Conservation (phyloP, 1,139 yeast species). For the Geotrichum histeridarum region DNA sequence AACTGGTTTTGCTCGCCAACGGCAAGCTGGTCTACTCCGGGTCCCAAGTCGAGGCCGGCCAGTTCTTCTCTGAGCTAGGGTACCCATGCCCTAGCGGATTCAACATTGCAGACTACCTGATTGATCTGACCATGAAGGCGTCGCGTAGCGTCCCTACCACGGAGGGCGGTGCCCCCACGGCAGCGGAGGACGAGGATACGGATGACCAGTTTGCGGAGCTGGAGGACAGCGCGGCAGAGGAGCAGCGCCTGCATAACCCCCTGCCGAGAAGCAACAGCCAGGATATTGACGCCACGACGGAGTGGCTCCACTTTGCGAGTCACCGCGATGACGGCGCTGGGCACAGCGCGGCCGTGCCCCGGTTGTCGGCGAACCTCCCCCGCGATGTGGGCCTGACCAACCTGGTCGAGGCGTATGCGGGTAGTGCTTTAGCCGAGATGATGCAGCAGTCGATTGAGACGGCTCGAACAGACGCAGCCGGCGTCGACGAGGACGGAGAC, state of each 20-base stretch:
- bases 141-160: conserved; percentile 21
- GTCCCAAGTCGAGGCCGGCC: conserved; percentile 47
- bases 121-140: conserved; percentile 78
- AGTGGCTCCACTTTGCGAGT: conserved; percentile 87
- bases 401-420: conserved; percentile 40
- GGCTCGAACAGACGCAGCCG: conserved; percentile 22
- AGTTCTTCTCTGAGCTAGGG: conserved; percentile 71
- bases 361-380: background rate
- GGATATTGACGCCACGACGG: conserved; percentile 52
- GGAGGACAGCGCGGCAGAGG: conserved; percentile 23
- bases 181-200: conserved; percentile 20
- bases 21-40: conserved; percentile 90
- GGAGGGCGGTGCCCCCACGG: background rate
- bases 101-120: conserved; percentile 87
- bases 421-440: conserved; percentile 50
- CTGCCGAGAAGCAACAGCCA: conserved; percentile 21
- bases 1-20: conserved; percentile 69
- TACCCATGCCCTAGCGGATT: conserved; percentile 82
- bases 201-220: conserved; percentile 15
- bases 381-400: conserved; percentile 22
- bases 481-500: conserved; percentile 31
- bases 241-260: conserved; percentile 42
- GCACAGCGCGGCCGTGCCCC: background rate
- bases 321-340: conserved; percentile 61
- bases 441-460: conserved; percentile 46